Evolutionary conservation across 1,139 yeast species (phyloP).

Genomic region (Debaryomycetaceae sp.): DNA sequence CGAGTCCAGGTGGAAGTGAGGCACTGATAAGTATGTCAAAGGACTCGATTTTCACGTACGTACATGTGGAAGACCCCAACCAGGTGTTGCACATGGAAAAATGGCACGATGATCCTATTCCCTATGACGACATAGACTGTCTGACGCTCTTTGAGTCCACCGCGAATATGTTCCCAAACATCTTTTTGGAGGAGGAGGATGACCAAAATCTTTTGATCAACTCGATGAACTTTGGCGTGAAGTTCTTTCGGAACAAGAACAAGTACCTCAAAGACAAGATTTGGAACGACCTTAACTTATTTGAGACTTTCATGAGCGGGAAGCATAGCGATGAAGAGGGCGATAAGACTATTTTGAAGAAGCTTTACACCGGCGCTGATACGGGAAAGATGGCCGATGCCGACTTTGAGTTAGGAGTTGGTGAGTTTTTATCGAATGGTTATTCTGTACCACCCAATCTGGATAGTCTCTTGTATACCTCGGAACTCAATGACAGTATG

Average conservation of each 20-base stretch:
- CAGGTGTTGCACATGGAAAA: conserved; percentile 41
- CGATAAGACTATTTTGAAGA: conserved; percentile 33
- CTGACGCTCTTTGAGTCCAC: conserved; percentile 36
- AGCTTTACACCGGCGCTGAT: conserved; percentile 19
- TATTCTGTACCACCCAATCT: conserved; percentile 14
- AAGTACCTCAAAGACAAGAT: conserved; percentile 26
- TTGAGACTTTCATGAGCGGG: conserved; percentile 28
- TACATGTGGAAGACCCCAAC: conserved; percentile 38
- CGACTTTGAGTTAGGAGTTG: conserved; percentile 16
- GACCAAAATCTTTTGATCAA: conserved; percentile 38
- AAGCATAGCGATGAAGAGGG: conserved; percentile 11
- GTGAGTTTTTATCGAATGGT: conserved; percentile 39
- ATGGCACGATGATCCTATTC: conserved; percentile 42
- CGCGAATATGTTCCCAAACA: conserved; percentile 31
- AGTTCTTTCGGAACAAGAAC: conserved; percentile 32
- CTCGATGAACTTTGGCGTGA: conserved; percentile 38
- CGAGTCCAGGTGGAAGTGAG: too few relatives aligned
- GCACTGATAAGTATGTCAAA: conserved; percentile 12
- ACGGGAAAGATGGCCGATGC: conserved; percentile 8
- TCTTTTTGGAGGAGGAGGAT: conserved; percentile 39
- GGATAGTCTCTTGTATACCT: conserved; percentile 5
- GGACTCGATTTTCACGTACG: conserved; percentile 31
- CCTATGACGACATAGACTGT: conserved; percentile 43
- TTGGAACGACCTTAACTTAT: conserved; percentile 35
- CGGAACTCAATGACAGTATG: conserved; percentile 23